Evolutionary conservation across 805 yeast species (phyloP), one percentile per base, ranked within the genome.

Genomic region (Yamadazyma paraphyllophila): DNA sequence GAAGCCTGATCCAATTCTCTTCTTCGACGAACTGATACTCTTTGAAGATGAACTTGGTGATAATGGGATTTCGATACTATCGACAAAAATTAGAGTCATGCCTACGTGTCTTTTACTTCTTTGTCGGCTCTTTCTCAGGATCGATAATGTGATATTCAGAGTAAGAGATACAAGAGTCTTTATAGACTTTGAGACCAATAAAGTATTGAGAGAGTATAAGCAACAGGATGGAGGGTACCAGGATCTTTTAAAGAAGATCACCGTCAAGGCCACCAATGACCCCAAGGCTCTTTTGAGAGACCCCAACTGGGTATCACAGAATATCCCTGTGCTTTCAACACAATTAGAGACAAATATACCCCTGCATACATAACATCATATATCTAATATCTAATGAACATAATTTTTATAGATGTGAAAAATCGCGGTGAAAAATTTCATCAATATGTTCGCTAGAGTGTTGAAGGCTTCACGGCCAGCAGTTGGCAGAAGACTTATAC

Each of bases 41-140:
- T 94, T 80, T 61, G 99, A 94, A 61, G 99, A 94, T 59, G 99
- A 94, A 62, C 71, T 94, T 45, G 98, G 96, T 3, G 99, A 94
- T 62, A 94, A 92, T 62, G 99, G 99, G 7, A 85, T 89, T 13
- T 80, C 95, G 0, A 77, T 88, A 44, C 66, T 88, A 44, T 81
- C 82, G 43, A 82, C 83, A 30, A 91, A 91, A 63, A 78, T 94
- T 15, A 70, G 99, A 50, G 97, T 90, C 3, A 94, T 94, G 97
- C 82, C 82, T 6, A 78, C 83, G 42, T 79, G 96, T 49, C 60
- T 94, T 52, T 67, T 94, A 32, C 55, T 92, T 29, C 69, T 94
- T 38, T 80, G 83, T 41, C 74, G 98, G 38, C 79, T 92, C 54
- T 92, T 88, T 60, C 64, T 94, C 48, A 74, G 98, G 39, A 95